A percentile compares a stretch with the other conserved stretches of the same genome.
phyloP scores from a whole-genome alignment of 176 grass and related monocot genomes.

The Calamus simplicifolius region DNA sequence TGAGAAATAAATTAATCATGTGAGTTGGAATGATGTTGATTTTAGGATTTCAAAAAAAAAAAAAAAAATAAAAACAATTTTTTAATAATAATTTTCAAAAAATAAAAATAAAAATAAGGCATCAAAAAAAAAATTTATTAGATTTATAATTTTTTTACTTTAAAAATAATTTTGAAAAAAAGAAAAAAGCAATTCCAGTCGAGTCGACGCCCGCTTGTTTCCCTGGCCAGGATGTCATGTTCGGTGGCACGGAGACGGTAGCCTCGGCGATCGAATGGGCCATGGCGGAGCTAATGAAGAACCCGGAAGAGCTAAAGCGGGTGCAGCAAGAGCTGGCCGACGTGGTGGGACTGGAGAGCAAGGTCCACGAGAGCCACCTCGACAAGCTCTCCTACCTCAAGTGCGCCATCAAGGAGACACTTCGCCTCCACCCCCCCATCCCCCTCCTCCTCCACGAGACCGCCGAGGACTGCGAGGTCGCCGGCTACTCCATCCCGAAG shows the following conservation, averaged over 20 bases:
- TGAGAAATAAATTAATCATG: too few species aligned
- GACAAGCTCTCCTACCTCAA: constrained; percentile 10
- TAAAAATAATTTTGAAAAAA: too few species aligned
- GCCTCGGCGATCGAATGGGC: background rate
- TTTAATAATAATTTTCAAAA: too few species aligned
- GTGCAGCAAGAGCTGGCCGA: constrained; percentile 4
- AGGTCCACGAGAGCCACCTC: background rate
- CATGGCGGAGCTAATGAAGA: constrained; percentile 6
- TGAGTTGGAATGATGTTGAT: too few species aligned
- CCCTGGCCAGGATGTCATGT: constrained; percentile 3
- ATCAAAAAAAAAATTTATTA: too few species aligned
- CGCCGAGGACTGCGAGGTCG: constrained; percentile 4
- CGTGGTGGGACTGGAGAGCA: background rate
- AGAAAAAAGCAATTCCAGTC: too few species aligned
- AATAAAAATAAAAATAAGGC: too few species aligned
- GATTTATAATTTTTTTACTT: too few species aligned
- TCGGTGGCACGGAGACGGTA: constrained; percentile 11
- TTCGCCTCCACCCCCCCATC: constrained; percentile 5
- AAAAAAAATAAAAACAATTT: too few species aligned
- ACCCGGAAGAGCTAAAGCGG: background rate
- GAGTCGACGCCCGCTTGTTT: too few species aligned
- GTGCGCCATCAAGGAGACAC: constrained; percentile 8
- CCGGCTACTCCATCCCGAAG: background rate
- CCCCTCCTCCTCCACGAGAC: constrained; percentile 11
- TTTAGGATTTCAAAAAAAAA: too few species aligned